Conservation (phyloP, 257 asterid species). For the Nicotiana sylvestris region DNA sequence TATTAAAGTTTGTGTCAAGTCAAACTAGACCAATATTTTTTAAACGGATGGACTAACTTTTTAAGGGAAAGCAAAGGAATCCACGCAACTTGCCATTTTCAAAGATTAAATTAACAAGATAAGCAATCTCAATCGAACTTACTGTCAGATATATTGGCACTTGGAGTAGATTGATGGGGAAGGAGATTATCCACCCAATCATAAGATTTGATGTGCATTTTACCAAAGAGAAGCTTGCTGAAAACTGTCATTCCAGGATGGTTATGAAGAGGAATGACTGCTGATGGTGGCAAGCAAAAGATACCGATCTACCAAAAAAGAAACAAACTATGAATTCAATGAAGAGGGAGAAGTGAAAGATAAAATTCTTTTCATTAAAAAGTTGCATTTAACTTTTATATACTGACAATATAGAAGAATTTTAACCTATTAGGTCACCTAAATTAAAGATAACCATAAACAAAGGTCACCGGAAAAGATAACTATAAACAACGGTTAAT, state of each 20-base stretch:
- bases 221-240: conserved; percentile 80
- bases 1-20: too few relatives aligned
- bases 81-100: background rate
- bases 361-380: background rate
- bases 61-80: background rate
- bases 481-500: too few relatives aligned
- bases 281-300: conserved; percentile 83
- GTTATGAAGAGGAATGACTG: conserved; percentile 86
- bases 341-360: background rate
- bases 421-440: background rate
- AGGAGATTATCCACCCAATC: conserved; percentile 51
- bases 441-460: background rate
- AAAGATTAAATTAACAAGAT: background rate
- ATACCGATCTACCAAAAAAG: conserved; percentile 58
- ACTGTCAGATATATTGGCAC: conserved; percentile 30
- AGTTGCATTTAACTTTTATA: background rate
- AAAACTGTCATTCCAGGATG: conserved; percentile 96
- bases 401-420: background rate
- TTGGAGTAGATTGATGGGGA: conserved; percentile 10
- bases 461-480: background rate
- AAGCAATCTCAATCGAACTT: conserved; percentile 11
- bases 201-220: conserved; percentile 71
- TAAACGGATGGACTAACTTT: background rate
- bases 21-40: too few relatives aligned
- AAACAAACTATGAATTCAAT: background rate